Percentiles rank a stretch among this genome's conserved stretches.
Conservation (phyloP, 306 rosid genomes). For the Lathyrus aphaca region DNA sequence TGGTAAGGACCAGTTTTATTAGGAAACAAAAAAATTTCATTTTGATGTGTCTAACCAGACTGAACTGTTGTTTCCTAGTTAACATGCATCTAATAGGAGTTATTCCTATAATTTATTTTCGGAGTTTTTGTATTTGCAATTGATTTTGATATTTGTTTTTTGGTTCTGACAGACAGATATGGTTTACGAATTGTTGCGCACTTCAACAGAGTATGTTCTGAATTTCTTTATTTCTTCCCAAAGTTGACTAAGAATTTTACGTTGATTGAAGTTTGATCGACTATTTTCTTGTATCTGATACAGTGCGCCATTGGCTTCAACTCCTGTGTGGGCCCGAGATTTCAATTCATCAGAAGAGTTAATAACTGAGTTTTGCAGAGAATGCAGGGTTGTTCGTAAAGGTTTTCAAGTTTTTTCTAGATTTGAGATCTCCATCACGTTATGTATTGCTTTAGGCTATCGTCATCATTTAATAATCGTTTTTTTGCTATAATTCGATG, state of each 20-base stretch:
- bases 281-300: conserved; percentile 38
- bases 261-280: conserved; percentile 29
- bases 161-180: conserved; percentile 80
- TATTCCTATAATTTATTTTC: conserved; percentile 6
- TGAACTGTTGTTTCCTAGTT: neutral
- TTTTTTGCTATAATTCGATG: conserved; percentile 4
- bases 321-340: conserved; percentile 91
- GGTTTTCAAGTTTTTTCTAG: conserved; percentile 49
- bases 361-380: conserved; percentile 93
- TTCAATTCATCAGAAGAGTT: conserved; percentile 86
- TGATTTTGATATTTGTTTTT: conserved; percentile 41
- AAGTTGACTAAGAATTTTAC: neutral
- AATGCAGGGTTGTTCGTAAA: conserved; percentile 96
- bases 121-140: conserved; percentile 25
- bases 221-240: conserved; percentile 24
- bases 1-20: neutral
- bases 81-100: conserved; percentile 22
- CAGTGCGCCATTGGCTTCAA: conserved; percentile 90
- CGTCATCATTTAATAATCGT: neutral
- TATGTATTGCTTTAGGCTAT: conserved; percentile 9
- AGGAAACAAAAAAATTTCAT: conserved; percentile 7
- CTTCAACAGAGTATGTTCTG: conserved; percentile 86
- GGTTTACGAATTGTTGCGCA: conserved; percentile 95
- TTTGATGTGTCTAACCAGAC: conserved; percentile 19
- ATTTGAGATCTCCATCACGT: conserved; percentile 25